A percentile compares a stretch with the other conserved stretches of the same genome.
These are phyloP conservation scores for Lentinus tigrinus DNA, from an alignment of 768 basidiomycete genomes.

Conservation along the genomic window DNA sequence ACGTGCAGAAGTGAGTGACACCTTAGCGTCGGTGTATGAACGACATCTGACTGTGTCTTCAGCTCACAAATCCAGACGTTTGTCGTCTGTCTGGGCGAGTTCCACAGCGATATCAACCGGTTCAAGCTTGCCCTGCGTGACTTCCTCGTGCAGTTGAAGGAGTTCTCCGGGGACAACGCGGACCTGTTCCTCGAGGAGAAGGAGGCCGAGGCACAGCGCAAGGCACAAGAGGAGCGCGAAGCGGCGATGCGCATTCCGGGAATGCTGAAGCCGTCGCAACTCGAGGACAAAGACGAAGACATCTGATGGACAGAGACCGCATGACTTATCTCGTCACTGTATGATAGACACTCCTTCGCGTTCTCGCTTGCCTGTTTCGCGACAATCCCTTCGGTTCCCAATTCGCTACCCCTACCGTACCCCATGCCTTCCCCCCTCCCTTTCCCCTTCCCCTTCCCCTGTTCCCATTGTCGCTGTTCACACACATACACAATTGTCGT, in stretches of 20 bases:
- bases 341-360: conserved; percentile 19
- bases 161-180: conserved; percentile 93
- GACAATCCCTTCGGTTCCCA: neutral
- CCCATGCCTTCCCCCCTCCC: neutral
- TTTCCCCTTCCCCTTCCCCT: neutral
- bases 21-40: neutral
- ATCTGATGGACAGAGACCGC: conserved; percentile 41
- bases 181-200: conserved; percentile 95
- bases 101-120: conserved; percentile 76
- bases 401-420: conserved; percentile 1
- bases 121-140: conserved; percentile 96
- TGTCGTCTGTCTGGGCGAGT: conserved; percentile 63
- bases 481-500: neutral
- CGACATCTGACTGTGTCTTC: conserved; percentile 8
- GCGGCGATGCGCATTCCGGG: conserved; percentile 95
- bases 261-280: conserved; percentile 92
- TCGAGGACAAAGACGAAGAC: conserved; percentile 93
- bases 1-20: conserved; percentile 73
- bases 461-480: neutral
- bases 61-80: conserved; percentile 76
- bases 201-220: conserved; percentile 77
- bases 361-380: neutral
- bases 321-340: conserved; percentile 21
- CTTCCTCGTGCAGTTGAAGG: conserved; percentile 97
- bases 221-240: conserved; percentile 82